Evolutionary conservation across 2,329 filamentous ascomycete species (phyloP), one percentile per base, ranked within the genome.

Genomic region (Sporothrix variecibatus): DNA sequence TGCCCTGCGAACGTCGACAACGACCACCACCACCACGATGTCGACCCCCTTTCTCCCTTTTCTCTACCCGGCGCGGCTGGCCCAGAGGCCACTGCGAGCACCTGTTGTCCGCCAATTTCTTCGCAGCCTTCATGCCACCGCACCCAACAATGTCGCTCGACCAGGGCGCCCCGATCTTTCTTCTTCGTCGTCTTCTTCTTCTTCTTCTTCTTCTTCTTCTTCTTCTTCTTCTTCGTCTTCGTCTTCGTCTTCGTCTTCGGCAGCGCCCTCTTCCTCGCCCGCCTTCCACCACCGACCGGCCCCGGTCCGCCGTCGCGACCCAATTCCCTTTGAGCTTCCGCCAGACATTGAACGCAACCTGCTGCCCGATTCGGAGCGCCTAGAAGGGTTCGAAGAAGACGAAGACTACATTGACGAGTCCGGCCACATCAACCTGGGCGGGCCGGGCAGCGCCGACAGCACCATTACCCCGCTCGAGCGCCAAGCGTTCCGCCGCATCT

Each of bases 1-100:
- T 31, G 8, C 31, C 58, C 12, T 31, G 11, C n/a, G 15, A 17
- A 12, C n/a, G 11, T 4, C 51, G 23, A 56, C 51, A 56, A 56
- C 46, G n/a, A 40, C 8, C 12, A 7, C 38, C 12, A 7, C 38
- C 62, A 65, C 67, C 43, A 31, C n/a, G 28, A 88, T 88, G 84
- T 80, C 84, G 17, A 82, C 84, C 2, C 86, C 88, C 7, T 81
- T 90, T 17, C 82, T 90, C 4, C 90, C 91, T 0, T 94, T 94
- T 74, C 85, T 94, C 7, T 94, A 94, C 79, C 91, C 93, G 77
- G 94, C 92, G 5, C 84, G 87, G 75, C 93, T 92, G 0, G 86
- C 92, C 43, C 82, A 84, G 74, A 81, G 82, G 77, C 79, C 82
- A 43, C 78, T 77, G 51, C 78, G 77, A 75, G 78, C 70, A 0